Base-by-base conservation (phyloP, 768 basidiomycete genomes). In the Tylopilus cervinicoccineus region DNA sequence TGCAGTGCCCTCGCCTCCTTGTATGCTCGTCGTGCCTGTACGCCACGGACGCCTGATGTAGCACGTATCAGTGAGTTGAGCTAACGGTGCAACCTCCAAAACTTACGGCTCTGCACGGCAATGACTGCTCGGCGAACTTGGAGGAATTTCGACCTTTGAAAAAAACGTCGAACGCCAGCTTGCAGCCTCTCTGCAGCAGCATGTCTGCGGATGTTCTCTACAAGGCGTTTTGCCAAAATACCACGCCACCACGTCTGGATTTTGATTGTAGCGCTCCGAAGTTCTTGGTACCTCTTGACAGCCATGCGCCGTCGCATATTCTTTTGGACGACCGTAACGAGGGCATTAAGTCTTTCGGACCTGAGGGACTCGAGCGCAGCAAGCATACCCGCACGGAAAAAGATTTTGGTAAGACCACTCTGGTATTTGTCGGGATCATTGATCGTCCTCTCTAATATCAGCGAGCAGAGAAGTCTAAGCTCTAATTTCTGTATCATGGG, bases 321-420 rank as follows among this genome's bases (percentile, higher is more conserved):
- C 81, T 98, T 98, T 74, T 98, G 96, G 3, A 99, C 87, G 43
- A 96, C 80, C 12, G 93, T 96, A 52, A 94, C 92, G 71, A 99
- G 81, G 19, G 84, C 75, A 63, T 95, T 94, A 45, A 98, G 78
- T 50, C 89, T 78, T 51, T 88, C 84, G 7, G 93, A 84, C 33
- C 96, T 88, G 47, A 94, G 76, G 14, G 90, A 82, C 70, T 99
- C 96, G 38, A 99, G 77, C 6, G 88, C 88, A 23, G 96, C 95
- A 47, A 99, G 85, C 93, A 98, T 97, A 54, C 96, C 96, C 12
- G 96, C 94, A 51, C 96, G 83, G 79, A 99, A 98, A 74, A 99
- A 99, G 57, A 99, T 97, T 72, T 99, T 99, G 23, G 91, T 98
- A 24, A 93, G 77, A 58, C 96, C 96, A 61, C 85, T 84, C 70